A percentile compares a stretch with the other conserved stretches of the same genome.
Evolutionary conservation across 331 rosid genomes (phyloP).

Genomic region (Rhamnella rubrinervis): DNA sequence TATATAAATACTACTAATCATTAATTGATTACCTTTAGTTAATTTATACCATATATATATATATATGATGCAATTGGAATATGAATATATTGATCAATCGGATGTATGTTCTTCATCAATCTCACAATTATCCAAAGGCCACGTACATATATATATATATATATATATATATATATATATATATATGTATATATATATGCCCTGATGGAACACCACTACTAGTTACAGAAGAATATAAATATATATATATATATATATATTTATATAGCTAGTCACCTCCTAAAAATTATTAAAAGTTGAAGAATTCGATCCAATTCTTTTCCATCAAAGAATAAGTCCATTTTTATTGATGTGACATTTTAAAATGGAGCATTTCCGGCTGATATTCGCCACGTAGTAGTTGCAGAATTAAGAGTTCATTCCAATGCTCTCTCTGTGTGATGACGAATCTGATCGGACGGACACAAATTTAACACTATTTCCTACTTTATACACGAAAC

Average conservation of each 20-base stretch:
- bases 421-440: slow-evolving; percentile 8
- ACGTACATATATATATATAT: not conserved
- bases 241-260: not conserved
- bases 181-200: slow-evolving; percentile 1
- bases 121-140: slow-evolving; percentile 23
- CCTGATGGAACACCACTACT: slow-evolving; percentile 32
- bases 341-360: slow-evolving; percentile 25
- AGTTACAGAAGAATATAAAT: not conserved
- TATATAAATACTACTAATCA: too few relatives aligned
- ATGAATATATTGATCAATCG: too few relatives aligned
- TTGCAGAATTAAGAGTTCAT: slow-evolving; percentile 25
- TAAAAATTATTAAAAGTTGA: too few relatives aligned
- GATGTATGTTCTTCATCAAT: too few relatives aligned
- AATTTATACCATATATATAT: too few relatives aligned
- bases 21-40: too few relatives aligned
- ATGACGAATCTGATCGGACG: too few relatives aligned
- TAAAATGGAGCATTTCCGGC: slow-evolving; percentile 12
- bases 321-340: slow-evolving; percentile 47
- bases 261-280: slow-evolving; percentile 10
- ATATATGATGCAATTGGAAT: too few relatives aligned
- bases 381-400: slow-evolving; percentile 28
- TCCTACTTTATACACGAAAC: not conserved
- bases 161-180: not conserved
- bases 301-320: slow-evolving; percentile 6
- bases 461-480: not conserved